A percentile compares a stretch with the other conserved stretches of the same genome.
Conservation (phyloP, 306 rosid species). For the Vigna mungo region DNA sequence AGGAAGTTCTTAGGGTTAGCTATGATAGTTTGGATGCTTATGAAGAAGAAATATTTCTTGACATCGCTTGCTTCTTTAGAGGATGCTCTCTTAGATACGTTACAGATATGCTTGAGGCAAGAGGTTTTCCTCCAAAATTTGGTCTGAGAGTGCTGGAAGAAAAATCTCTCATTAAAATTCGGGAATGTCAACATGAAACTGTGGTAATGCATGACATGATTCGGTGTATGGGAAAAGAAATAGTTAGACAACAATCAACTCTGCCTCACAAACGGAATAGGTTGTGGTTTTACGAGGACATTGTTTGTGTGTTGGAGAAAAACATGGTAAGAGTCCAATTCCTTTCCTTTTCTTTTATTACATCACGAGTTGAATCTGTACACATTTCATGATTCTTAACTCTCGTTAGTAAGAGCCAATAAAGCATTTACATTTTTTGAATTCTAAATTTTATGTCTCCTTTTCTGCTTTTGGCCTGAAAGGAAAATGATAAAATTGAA, state of each 20-base stretch:
- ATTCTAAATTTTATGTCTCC: too few relatives aligned
- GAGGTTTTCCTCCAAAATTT: constrained; percentile 18
- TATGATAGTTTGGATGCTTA: constrained; percentile 17
- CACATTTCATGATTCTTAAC: too few relatives aligned
- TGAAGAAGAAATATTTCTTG: constrained; percentile 33
- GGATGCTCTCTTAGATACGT: neutral
- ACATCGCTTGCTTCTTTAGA: constrained; percentile 35
- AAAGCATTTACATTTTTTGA: too few relatives aligned
- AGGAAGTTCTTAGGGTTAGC: neutral
- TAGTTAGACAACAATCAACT: neutral
- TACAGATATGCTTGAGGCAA: neutral
- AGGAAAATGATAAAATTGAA: constrained; percentile 25
- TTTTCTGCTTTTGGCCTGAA: neutral
- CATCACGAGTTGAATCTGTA: too few relatives aligned
- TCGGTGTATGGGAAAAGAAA: constrained; percentile 10
- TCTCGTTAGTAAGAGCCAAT: too few relatives aligned
- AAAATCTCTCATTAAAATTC: constrained; percentile 13
- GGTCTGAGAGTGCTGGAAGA: constrained; percentile 2
- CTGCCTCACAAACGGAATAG: neutral
- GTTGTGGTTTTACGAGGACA: constrained; percentile 28
- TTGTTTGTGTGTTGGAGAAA: constrained; percentile 7
- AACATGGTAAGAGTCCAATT: neutral
- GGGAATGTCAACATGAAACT: neutral
- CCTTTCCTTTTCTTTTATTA: too few relatives aligned
- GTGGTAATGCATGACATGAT: constrained; percentile 11